These are phyloP conservation scores for Fragaria nilgerrensis DNA, from an alignment of 306 rosid species.

Conservation along the genomic window DNA sequence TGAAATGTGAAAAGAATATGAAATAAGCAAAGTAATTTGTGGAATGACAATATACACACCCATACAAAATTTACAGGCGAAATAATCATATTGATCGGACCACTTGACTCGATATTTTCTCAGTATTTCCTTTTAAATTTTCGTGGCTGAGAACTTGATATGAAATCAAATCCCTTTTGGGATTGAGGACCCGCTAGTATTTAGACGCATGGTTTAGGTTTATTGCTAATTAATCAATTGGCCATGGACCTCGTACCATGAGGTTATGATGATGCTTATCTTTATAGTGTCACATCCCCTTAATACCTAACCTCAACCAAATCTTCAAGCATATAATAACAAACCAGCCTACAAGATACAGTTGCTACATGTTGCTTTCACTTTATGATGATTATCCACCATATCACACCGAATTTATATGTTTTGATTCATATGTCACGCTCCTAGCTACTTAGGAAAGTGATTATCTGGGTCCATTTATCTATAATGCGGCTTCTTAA, in stretches of 20 bases:
- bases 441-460: slow-evolving; percentile 5
- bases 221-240: not conserved
- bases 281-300: slow-evolving; percentile 34
- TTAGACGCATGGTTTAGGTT: slow-evolving; percentile 27
- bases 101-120: not conserved
- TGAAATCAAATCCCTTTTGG: slow-evolving; percentile 14
- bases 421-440: not conserved
- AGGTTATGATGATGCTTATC: slow-evolving; percentile 28
- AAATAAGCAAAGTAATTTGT: rapidly evolving
- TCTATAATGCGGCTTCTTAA: not conserved
- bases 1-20: too few species aligned
- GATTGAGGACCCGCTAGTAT: slow-evolving; percentile 31
- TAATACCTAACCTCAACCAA: slow-evolving; percentile 46
- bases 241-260: slow-evolving; percentile 45
- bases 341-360: slow-evolving; percentile 23
- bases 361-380: slow-evolving; percentile 13
- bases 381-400: slow-evolving; percentile 22
- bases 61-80: rapidly evolving
- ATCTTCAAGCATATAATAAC: slow-evolving; percentile 42
- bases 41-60: too few species aligned
- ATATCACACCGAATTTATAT: slow-evolving; percentile 1
- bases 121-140: not conserved
- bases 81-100: not conserved
- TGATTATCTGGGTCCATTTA: not conserved
- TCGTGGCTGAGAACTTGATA: not conserved